These are phyloP conservation scores for Entophlyctis luteolus DNA, from an alignment of 192 early-diverging fungal species.

Conservation along the genomic window DNA sequence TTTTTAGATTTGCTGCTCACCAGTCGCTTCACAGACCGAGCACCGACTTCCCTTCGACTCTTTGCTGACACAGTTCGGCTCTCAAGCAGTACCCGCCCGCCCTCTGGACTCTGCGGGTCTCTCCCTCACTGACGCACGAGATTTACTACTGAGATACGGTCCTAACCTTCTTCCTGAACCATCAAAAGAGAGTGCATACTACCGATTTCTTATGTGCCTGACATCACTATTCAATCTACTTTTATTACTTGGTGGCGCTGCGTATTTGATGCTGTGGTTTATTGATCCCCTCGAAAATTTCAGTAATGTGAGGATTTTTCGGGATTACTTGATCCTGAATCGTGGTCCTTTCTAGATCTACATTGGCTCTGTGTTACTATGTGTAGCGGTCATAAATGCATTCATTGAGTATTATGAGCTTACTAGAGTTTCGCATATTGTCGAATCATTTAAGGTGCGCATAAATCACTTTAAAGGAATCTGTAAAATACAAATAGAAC, in stretches of 20 bases:
- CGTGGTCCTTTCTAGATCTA: conserved; percentile 23
- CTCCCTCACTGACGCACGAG: conserved; percentile 11
- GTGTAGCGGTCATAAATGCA: conserved; percentile 52
- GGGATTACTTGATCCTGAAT: background rate
- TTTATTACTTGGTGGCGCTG: conserved; percentile 73
- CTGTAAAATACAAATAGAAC: conserved; percentile 18
- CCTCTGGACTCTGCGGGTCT: conserved; percentile 28
- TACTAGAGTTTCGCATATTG: conserved; percentile 67
- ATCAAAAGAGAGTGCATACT: conserved; percentile 61
- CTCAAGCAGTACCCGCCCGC: background rate
- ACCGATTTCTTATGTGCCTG: conserved; percentile 75
- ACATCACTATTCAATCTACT: conserved; percentile 84
- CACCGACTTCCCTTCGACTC: conserved; percentile 10
- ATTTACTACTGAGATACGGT: conserved; percentile 27
- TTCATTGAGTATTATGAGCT: conserved; percentile 56
- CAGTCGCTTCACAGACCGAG: conserved; percentile 1
- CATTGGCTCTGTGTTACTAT: conserved; percentile 48
- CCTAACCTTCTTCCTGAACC: conserved; percentile 72
- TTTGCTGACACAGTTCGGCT: background rate
- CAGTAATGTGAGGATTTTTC: conserved; percentile 59
- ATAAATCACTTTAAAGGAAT: background rate
- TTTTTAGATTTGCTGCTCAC: background rate
- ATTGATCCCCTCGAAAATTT: conserved; percentile 75
- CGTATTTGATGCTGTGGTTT: conserved; percentile 68
- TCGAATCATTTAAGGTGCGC: conserved; percentile 66